phyloP scores from a whole-genome alignment of 768 basidiomycete genomes.

The Brasilioporus rufonigricans region DNA sequence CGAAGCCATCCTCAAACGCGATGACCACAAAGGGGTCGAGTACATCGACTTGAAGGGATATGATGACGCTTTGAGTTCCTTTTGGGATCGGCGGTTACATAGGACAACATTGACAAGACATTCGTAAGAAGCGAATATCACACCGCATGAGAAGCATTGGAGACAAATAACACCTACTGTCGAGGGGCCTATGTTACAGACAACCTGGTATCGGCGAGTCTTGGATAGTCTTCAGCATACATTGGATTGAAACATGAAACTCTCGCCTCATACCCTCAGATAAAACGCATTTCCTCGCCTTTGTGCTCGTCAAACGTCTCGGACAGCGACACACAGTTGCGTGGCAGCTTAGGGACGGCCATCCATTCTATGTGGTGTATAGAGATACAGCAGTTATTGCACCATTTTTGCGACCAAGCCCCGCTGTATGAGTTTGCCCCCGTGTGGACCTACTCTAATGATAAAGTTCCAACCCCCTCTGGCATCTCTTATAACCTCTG shows the following conservation, averaged over 20 bases:
- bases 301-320: background rate
- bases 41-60: background rate
- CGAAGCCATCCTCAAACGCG: background rate
- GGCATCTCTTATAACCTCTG: background rate
- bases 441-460: background rate
- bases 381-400: background rate
- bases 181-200: background rate
- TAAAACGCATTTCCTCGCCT: background rate
- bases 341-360: background rate
- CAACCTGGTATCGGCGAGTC: slow-evolving; percentile 4
- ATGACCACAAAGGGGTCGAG: background rate
- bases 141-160: background rate
- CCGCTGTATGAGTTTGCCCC: background rate
- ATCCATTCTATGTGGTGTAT: background rate
- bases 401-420: background rate
- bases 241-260: background rate
- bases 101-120: background rate
- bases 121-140: background rate
- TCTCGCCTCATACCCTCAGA: background rate
- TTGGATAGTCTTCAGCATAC: background rate
- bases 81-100: background rate
- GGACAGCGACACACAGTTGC: background rate
- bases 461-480: background rate
- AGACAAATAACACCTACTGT: background rate
- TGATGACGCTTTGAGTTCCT: background rate